A percentile compares a stretch with the other conserved stretches of the same genome.
Evolutionary conservation across 768 basidiomycete species (phyloP).

Genomic region (Sporobolomyces phaffii): DNA sequence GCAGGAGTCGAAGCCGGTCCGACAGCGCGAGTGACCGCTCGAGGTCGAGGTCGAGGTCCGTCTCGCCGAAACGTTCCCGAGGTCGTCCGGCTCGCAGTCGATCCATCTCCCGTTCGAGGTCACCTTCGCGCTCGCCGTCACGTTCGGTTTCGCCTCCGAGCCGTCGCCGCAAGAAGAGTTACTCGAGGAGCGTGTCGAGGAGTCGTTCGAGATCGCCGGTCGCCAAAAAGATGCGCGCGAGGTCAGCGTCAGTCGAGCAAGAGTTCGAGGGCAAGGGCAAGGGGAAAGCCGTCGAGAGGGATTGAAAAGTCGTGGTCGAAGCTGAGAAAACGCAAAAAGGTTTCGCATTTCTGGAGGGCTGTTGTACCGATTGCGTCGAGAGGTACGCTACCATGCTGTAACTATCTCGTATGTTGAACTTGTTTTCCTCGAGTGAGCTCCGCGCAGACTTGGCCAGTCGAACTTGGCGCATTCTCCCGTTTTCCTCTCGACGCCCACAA

Average conservation of each 20-base stretch:
- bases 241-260: background rate
- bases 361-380: background rate
- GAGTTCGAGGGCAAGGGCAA: slow-evolving; percentile 5
- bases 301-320: no score
- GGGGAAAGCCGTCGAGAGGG: slow-evolving; percentile 5
- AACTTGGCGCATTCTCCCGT: no score
- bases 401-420: no score
- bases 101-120: slow-evolving; percentile 7
- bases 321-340: no score
- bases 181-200: slow-evolving; percentile 7
- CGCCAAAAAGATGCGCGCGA: slow-evolving; percentile 1
- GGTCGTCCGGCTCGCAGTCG: background rate
- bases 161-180: background rate
- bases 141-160: background rate
- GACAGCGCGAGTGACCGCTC: background rate
- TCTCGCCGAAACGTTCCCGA: background rate
- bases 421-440: no score
- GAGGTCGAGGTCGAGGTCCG: slow-evolving; percentile 1
- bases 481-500: no score
- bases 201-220: slow-evolving; percentile 13
- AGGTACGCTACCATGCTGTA: no score
- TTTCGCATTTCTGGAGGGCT: background rate
- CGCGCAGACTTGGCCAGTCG: no score
- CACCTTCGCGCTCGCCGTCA: background rate
- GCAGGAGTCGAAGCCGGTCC: slow-evolving; percentile 7